Base-by-base conservation (phyloP, 768 basidiomycete species). In the Agrocybe praecox region DNA sequence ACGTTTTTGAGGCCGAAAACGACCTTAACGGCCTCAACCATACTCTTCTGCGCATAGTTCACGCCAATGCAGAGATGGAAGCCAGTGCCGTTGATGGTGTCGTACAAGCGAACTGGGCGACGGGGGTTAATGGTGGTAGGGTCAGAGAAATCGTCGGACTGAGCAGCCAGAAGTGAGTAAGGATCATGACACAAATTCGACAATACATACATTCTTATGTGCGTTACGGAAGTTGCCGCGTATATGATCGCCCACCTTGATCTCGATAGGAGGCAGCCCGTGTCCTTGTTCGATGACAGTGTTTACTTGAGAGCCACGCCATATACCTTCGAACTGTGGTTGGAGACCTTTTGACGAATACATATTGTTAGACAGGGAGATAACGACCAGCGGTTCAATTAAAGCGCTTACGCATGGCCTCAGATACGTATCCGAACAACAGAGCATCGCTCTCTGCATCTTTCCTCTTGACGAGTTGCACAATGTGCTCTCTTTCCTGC, bases 361-460 rank as follows among this genome's bases (percentile, higher is more conserved):
- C n/a, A n/a, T n/a, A n/a, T n/a, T n/a, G n/a, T n/a, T n/a, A n/a
- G n/a, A n/a, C n/a, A n/a, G n/a, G n/a, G n/a, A n/a, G n/a, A n/a
- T n/a, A n/a, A n/a, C n/a, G n/a, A n/a, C n/a, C n/a, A n/a, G n/a
- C n/a, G n/a, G n/a, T n/a, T n/a, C n/a, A n/a, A n/a, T n/a, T n/a
- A n/a, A 33, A 15, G 17, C 12, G 73, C 77, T 40, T 48, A 80
- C 82, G 71, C 74, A 83, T 76, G 0, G 76, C 83, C 60, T 85
- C 82, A 24, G 76, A 66, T 15, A 80, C 76, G 59, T 84, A 85
- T 17, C 82, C 83, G 5, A 65, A 69, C 12, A 84, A 63, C 22
- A 76, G 51, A 36, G 74, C 69, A 8, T 63, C 65, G 49, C 73
- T 74, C 24, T 66, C 59, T 1, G 58, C 42, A 52, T 75, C 74